Base-by-base conservation (phyloP, 108 stramenopile genomes). In the Pseudonitzschia pungens region DNA sequence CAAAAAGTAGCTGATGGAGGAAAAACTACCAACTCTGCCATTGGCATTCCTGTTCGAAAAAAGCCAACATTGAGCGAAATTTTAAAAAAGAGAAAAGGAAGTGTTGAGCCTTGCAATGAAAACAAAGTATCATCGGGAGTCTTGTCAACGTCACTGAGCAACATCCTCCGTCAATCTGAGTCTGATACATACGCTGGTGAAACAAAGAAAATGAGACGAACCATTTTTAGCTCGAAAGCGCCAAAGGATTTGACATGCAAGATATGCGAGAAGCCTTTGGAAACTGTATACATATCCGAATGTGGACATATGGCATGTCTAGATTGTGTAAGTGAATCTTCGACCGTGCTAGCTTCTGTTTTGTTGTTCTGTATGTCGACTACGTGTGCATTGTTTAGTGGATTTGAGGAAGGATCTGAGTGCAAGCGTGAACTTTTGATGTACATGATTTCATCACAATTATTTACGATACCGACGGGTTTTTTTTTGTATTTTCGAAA, bases 281-380 rank as follows among this genome's bases (percentile, higher is more conserved):
- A 75, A 26, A 54, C 88, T 77, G 84, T 84, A 26, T 79, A 83
- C 58, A 78, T 91, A 64, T 71, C 88, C 24, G 73, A 79, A 15
- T 94, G 93, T 65, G 63, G 65, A 20, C 72, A 79, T 43, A 60
- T 79, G 29, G 78, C 78, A n/a, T 79, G 78, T 26, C 60, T 66
- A 31, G 27, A 44, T 8, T 74, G 73, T 70, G 60, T 62, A 62
- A 62, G 60, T 62, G 26, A 58, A 58, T 58, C 9, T 14, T 48
- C 10, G 45, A 12, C 7, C 9, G 18, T 55, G 2, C 10, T 21
- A 26, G n/a, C 24, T 55, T 24, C 26, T 55, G 24, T 55, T 55
- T 22, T 55, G 26, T 6, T 36, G 36, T 6, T 36, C 4, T 6
- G 2, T 2, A 2, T 36, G 36, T 36, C 36, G 36, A 36, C 36